Evolutionary conservation across 805 yeast species (phyloP).

Genomic region (Yamadazyma endophytica): DNA sequence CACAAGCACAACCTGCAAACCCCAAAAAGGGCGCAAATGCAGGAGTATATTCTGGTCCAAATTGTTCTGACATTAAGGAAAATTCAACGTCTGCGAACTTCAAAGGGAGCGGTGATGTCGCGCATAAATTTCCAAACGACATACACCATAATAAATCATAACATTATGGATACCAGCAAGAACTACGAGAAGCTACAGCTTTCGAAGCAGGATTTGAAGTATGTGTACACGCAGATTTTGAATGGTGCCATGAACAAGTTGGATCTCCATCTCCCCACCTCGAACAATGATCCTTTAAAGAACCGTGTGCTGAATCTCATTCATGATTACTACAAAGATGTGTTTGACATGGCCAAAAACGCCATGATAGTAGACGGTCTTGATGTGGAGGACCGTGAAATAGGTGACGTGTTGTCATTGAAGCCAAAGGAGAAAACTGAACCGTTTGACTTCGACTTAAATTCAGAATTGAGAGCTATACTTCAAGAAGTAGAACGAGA

Average conservation of each 20-base stretch:
- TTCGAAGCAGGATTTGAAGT: conserved; percentile 49
- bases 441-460: conserved; percentile 66
- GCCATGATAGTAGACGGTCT: conserved; percentile 59
- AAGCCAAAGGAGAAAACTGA: conserved; percentile 46
- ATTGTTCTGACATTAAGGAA: conserved; percentile 5
- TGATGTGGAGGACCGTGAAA: conserved; percentile 21
- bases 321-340: conserved; percentile 43
- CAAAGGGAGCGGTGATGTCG: not conserved
- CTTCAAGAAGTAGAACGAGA: conserved; percentile 60
- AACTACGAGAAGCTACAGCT: conserved; percentile 44
- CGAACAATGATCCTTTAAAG: conserved; percentile 43
- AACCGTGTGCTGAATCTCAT: conserved; percentile 39
- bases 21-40: conserved; percentile 96
- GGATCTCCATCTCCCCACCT: conserved; percentile 44
- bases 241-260: conserved; percentile 42
- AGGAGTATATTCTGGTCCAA: conserved; percentile 66
- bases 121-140: not conserved
- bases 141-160: not conserved
- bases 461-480: conserved; percentile 52
- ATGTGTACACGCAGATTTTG: conserved; percentile 42
- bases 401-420: conserved; percentile 22
- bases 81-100: not conserved
- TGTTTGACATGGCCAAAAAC: conserved; percentile 54
- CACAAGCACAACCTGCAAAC: conserved; percentile 94
- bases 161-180: conserved; percentile 3